These are phyloP conservation scores for Colletotrichum phormii DNA, from an alignment of 2,329 filamentous ascomycete species.

Conservation along the genomic window DNA sequence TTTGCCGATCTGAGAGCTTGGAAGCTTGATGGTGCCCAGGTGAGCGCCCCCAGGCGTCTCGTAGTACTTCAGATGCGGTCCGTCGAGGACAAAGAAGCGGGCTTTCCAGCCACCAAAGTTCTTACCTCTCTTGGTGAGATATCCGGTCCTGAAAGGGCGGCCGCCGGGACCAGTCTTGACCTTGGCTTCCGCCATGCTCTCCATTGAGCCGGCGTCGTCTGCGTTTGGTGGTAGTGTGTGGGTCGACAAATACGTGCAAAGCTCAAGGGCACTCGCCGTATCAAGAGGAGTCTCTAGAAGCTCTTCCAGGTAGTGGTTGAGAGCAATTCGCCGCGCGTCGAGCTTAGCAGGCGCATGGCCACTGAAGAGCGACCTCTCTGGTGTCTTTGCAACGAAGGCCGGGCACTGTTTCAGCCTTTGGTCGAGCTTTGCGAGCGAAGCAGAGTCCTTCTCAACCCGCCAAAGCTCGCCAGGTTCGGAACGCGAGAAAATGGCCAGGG, in stretches of 20 bases:
- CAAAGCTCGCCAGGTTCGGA: slow-evolving; percentile 84
- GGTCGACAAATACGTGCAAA: slow-evolving; percentile 88
- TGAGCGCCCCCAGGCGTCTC: slow-evolving; percentile 91
- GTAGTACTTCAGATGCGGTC: slow-evolving; percentile 83
- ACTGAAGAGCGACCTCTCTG: slow-evolving; percentile 87
- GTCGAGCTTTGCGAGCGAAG: slow-evolving; percentile 84
- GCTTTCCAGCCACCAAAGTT: slow-evolving; percentile 99
- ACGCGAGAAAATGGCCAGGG: slow-evolving; percentile 84
- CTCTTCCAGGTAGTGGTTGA: slow-evolving; percentile 88
- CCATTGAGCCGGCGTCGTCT: slow-evolving; percentile 60
- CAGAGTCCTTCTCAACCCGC: slow-evolving; percentile 92
- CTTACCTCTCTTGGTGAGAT: slow-evolving; percentile 96
- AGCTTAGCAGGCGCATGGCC: slow-evolving; percentile 95
- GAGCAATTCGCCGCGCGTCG: slow-evolving; percentile 82
- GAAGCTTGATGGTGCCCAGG: slow-evolving; percentile 91
- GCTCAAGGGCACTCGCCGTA: slow-evolving; percentile 78
- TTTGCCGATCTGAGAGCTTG: slow-evolving; percentile 92
- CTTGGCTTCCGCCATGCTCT: slow-evolving; percentile 47
- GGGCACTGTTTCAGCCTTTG: slow-evolving; percentile 80
- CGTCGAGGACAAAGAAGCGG: slow-evolving; percentile 71
- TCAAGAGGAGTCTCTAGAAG: slow-evolving; percentile 87
- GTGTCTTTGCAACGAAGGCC: slow-evolving; percentile 80
- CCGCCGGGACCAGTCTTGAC: slow-evolving; percentile 69
- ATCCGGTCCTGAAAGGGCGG: slow-evolving; percentile 83
- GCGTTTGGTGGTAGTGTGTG: slow-evolving; percentile 71